Evolutionary conservation across 441 rosid species (phyloP), one percentile per base, ranked within the genome.

Genomic region (Erysimum cheiri): DNA sequence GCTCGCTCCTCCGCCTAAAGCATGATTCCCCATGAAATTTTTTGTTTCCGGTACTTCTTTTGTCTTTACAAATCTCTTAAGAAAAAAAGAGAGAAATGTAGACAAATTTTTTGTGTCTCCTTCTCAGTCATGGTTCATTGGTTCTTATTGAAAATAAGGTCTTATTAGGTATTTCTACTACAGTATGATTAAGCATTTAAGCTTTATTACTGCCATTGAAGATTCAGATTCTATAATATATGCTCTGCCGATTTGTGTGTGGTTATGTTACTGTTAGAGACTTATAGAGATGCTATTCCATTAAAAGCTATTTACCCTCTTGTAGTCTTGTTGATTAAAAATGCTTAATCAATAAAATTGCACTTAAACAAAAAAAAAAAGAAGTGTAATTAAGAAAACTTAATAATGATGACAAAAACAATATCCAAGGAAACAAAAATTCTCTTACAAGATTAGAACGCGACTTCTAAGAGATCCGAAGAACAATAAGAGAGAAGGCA

Each of bases 1-100:
- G 99, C 88, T 95, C 33, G 91, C 97, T 54, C 87, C 98, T 49
- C 80, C 78, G 67, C 63, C 33, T 17, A 57, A 77, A 73, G n/a
- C 82, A 53, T 22, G 85, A 85, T 32, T 43, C 68, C 3, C 70
- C 56, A 1, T 66, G 65, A 71, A 22, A 1, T 4, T 8, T 43
- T 10, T 62, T 60, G 53, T 50, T 50, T 8, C 46, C 53, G 37
- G 46, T 31, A 32, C 15, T 22, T 60, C 2, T 44, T n/a, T n/a
- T n/a, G n/a, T n/a, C n/a, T n/a, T n/a, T n/a, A n/a, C n/a, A n/a
- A n/a, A n/a, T n/a, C n/a, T n/a, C n/a, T n/a, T n/a, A n/a, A n/a
- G n/a, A 3, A 5, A 41, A 13, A 14, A 43, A n/a, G 7, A 1
- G 2, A 67, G 8, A 33, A 4, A 14, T 5, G 0, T 5, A 43